These are phyloP conservation scores for Cladosporium colombiae DNA, from an alignment of 2,329 filamentous ascomycete genomes.

Conservation along the genomic window DNA sequence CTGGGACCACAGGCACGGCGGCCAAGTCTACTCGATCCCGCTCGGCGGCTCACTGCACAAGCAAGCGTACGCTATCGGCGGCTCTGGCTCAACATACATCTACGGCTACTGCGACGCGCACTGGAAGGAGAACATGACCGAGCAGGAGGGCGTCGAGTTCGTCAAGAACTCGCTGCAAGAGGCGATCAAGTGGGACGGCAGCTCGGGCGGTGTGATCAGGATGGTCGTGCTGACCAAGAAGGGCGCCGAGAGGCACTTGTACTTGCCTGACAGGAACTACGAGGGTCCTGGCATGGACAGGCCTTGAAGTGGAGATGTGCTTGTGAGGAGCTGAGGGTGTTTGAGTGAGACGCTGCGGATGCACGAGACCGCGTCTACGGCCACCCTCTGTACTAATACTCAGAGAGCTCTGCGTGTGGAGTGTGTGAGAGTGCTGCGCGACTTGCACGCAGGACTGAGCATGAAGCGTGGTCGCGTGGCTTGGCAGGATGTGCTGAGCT, in stretches of 20 bases:
- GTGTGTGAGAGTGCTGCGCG: not conserved
- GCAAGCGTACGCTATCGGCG: slow-evolving; percentile 91
- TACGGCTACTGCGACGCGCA: slow-evolving; percentile 98
- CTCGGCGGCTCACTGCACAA: slow-evolving; percentile 97
- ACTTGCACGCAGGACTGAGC: not conserved
- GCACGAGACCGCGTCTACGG: not conserved
- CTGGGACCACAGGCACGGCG: slow-evolving; percentile 91
- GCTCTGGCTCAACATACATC: slow-evolving; percentile 97
- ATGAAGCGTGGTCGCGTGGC: slow-evolving; percentile 13
- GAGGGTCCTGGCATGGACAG: slow-evolving; percentile 62
- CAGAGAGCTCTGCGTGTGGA: not conserved
- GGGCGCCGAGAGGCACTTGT: slow-evolving; percentile 90
- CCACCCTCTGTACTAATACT: slow-evolving; percentile 13
- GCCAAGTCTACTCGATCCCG: slow-evolving; percentile 96
- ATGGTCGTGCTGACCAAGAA: slow-evolving; percentile 93
- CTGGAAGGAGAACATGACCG: slow-evolving; percentile 93
- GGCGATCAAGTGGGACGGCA: slow-evolving; percentile 99
- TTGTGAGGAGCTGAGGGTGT: not conserved
- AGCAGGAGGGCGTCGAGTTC: slow-evolving; percentile 85
- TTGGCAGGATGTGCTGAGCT: not conserved
- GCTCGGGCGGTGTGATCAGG: slow-evolving; percentile 95
- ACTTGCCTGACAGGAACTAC: slow-evolving; percentile 91
- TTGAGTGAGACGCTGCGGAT: not conserved
- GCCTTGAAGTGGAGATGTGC: slow-evolving; percentile 25
- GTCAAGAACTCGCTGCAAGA: slow-evolving; percentile 89